Evolutionary conservation across 2,329 filamentous ascomycete species (phyloP).

Genomic region (Calonectria hawksworthii): DNA sequence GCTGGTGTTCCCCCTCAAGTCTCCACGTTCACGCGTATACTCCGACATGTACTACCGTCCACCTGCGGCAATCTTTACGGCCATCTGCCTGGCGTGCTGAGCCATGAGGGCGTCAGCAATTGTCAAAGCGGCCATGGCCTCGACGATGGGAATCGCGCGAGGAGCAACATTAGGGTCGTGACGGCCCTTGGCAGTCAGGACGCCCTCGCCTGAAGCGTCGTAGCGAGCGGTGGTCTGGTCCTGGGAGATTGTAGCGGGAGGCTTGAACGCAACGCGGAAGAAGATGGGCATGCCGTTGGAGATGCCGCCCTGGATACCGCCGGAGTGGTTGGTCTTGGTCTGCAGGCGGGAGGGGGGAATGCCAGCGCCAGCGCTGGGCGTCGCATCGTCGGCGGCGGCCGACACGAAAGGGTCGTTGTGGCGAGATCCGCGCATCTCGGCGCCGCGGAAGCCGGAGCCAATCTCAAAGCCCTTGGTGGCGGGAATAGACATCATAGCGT

Average conservation of each 20-base stretch:
- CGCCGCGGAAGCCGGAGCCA: conserved; percentile 91
- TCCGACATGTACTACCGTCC: conserved; percentile 34
- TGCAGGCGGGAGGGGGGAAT: conserved; percentile 68
- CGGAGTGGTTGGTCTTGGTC: conserved; percentile 95
- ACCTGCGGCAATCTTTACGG: conserved; percentile 40
- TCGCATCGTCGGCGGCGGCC: conserved; percentile 57
- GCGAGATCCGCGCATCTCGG: conserved; percentile 86
- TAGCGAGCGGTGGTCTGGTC: conserved; percentile 88
- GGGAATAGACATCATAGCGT: conserved; percentile 96
- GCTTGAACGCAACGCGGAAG: conserved; percentile 97
- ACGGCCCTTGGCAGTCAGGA: conserved; percentile 90
- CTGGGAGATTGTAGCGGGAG: conserved; percentile 91
- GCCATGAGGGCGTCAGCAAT: conserved; percentile 88
- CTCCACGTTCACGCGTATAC: conserved; percentile 37
- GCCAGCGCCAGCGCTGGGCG: conserved; percentile 66
- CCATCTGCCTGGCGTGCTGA: conserved; percentile 60
- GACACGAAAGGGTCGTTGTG: conserved; percentile 82
- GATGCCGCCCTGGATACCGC: conserved; percentile 96
- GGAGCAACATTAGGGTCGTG: conserved; percentile 96
- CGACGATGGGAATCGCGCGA: conserved; percentile 87
- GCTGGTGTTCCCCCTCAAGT: conserved; percentile 36
- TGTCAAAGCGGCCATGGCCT: conserved; percentile 89
- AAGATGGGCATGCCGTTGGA: conserved; percentile 94
- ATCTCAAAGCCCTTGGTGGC: conserved; percentile 97
- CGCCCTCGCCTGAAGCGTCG: conserved; percentile 77